phyloP scores from a whole-genome alignment of 1,284 basidiomycete species.

The Ustilago hordei region DNA sequence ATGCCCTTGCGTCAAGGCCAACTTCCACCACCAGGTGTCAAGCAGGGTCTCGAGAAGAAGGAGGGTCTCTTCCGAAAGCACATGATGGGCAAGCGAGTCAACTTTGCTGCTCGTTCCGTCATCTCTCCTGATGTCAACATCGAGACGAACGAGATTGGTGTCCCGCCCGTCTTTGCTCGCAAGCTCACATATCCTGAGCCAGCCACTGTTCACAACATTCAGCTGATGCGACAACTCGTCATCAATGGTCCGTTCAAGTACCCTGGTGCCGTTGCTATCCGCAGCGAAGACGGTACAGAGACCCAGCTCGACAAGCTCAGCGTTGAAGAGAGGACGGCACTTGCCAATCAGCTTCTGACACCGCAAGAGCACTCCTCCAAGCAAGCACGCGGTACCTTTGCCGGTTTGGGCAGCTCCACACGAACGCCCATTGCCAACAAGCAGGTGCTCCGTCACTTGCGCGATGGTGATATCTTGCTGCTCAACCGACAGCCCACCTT shows the following conservation, averaged over 20 bases:
- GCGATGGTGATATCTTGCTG: slow-evolving; percentile 94
- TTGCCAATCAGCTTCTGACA: slow-evolving; percentile 96
- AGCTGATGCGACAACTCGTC: slow-evolving; percentile 88
- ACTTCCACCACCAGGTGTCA: slow-evolving; percentile 92
- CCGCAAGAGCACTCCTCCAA: slow-evolving; percentile 79
- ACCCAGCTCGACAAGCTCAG: slow-evolving; percentile 77
- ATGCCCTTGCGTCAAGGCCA: slow-evolving; percentile 85
- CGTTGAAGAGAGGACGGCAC: slow-evolving; percentile 88
- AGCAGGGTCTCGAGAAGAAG: slow-evolving; percentile 98
- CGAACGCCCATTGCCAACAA: slow-evolving; percentile 79
- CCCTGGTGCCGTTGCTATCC: slow-evolving; percentile 93
- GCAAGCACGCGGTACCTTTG: slow-evolving; percentile 65
- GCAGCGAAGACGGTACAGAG: slow-evolving; percentile 84
- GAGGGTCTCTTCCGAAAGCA: slow-evolving; percentile 98
- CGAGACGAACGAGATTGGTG: slow-evolving; percentile 98
- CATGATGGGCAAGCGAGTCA: slow-evolving; percentile 99
- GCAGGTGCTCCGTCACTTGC: slow-evolving; percentile 95
- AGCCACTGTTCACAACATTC: slow-evolving; percentile 90
- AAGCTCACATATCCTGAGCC: slow-evolving; percentile 98
- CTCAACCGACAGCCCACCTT: slow-evolving; percentile 98
- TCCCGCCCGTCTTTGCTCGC: slow-evolving; percentile 96
- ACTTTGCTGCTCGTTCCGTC: slow-evolving; percentile 98
- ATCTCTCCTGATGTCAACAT: slow-evolving; percentile 99
- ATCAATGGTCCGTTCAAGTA: slow-evolving; percentile 90
- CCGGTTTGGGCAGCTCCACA: slow-evolving; percentile 62